These are phyloP conservation scores for Cordyceps fumosorosea DNA, from an alignment of 2,329 filamentous ascomycete genomes.

Conservation along the genomic window DNA sequence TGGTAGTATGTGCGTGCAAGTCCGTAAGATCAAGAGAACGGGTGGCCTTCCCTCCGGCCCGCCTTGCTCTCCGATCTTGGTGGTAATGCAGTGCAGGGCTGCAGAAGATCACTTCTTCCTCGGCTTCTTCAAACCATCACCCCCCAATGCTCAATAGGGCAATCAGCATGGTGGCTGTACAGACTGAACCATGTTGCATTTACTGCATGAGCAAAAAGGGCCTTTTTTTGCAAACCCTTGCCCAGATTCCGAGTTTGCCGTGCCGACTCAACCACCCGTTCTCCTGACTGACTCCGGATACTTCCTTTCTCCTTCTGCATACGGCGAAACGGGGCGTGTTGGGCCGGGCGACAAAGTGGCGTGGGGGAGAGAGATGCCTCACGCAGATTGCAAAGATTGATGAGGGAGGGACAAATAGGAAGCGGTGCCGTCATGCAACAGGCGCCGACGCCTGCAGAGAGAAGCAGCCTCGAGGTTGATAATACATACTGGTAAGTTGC, in stretches of 20 bases:
- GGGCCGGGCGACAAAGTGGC: too few relatives aligned
- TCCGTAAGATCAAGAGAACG: neutral
- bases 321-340: neutral
- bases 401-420: neutral
- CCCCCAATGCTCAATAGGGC: neutral
- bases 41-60: neutral
- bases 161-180: slow-evolving; percentile 2
- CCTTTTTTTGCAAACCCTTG: neutral
- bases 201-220: neutral
- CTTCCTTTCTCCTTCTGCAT: neutral
- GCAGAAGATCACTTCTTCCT: neutral
- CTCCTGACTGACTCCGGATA: too few relatives aligned
- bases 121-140: neutral
- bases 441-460: too few relatives aligned
- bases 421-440: neutral
- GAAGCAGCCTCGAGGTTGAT: too few relatives aligned
- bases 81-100: neutral
- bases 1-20: neutral
- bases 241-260: slow-evolving; percentile 9
- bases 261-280: neutral
- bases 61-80: too few relatives aligned
- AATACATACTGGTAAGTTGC: neutral
- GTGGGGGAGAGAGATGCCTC: neutral
- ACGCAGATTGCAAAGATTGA: neutral
- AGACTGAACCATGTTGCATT: neutral